phyloP scores from a whole-genome alignment of 345 rosid species.

The Acer yangbiense region DNA sequence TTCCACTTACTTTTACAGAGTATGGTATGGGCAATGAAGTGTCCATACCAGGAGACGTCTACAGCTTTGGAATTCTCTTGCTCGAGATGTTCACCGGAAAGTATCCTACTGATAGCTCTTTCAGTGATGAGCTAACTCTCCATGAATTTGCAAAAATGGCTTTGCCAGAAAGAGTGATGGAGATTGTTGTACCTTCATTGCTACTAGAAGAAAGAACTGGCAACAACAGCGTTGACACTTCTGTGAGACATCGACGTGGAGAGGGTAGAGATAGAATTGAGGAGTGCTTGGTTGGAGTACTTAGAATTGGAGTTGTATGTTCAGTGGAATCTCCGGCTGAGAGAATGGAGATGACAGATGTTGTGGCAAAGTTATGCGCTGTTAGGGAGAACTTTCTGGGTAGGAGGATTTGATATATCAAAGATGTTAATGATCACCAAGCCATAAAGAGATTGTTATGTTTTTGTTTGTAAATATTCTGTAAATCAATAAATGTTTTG shows the following conservation, averaged over 20 bases:
- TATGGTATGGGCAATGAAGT: background rate
- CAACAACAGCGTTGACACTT: too few species aligned
- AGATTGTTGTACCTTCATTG: slow-evolving; percentile 7
- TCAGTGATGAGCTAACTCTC: background rate
- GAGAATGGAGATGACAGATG: background rate
- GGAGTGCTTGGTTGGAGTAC: background rate
- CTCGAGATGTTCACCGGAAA: background rate
- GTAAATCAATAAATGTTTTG: too few species aligned
- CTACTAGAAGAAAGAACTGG: background rate
- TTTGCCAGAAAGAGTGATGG: background rate
- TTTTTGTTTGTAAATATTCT: too few species aligned
- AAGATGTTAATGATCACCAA: too few species aligned
- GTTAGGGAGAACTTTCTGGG: too few species aligned
- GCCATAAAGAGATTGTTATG: too few species aligned
- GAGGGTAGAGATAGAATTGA: background rate
- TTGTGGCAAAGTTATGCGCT: background rate
- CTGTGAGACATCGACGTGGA: background rate
- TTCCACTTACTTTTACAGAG: background rate
- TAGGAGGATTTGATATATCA: too few species aligned
- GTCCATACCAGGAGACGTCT: background rate
- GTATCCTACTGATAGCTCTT: background rate
- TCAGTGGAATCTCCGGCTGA: background rate
- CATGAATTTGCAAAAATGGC: background rate
- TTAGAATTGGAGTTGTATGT: slow-evolving; percentile 3
- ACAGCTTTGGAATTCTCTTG: slow-evolving; percentile 5